These are phyloP conservation scores for Boletus rex-veris DNA, from an alignment of 768 basidiomycete genomes.

Conservation along the genomic window DNA sequence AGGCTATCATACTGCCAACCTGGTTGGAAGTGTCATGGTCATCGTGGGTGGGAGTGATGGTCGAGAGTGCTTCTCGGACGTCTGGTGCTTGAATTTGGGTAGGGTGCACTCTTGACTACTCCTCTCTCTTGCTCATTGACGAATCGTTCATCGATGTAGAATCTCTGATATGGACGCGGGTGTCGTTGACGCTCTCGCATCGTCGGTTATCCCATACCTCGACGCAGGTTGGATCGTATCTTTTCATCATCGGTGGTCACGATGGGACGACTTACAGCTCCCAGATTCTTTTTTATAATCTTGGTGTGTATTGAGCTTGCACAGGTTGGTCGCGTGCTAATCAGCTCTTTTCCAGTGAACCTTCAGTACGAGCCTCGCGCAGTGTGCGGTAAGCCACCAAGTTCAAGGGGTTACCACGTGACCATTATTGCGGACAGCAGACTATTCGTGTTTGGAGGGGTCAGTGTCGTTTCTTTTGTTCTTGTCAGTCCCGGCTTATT, in stretches of 20 bases:
- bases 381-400: slow-evolving; percentile 64
- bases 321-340: background rate
- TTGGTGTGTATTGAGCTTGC: slow-evolving; percentile 48
- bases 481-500: background rate
- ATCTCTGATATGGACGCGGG: slow-evolving; percentile 27
- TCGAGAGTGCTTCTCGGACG: slow-evolving; percentile 80
- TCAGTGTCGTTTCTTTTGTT: slow-evolving; percentile 13
- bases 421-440: slow-evolving; percentile 80
- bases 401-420: slow-evolving; percentile 81
- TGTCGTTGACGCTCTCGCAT: slow-evolving; percentile 30
- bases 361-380: slow-evolving; percentile 78
- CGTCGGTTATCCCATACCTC: slow-evolving; percentile 81
- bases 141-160: slow-evolving; percentile 11
- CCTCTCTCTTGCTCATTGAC: background rate
- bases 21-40: slow-evolving; percentile 83
- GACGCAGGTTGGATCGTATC: slow-evolving; percentile 87
- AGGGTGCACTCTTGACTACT: slow-evolving; percentile 21
- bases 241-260: slow-evolving; percentile 88
- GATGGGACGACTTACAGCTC: slow-evolving; percentile 71
- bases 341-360: slow-evolving; percentile 50
- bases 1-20: slow-evolving; percentile 90
- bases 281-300: slow-evolving; percentile 81
- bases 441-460: slow-evolving; percentile 81
- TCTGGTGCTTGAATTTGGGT: slow-evolving; percentile 88
- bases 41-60: slow-evolving; percentile 92